These are phyloP conservation scores for Irpex rosettiformis DNA, from an alignment of 1,284 basidiomycete genomes.

Conservation along the genomic window DNA sequence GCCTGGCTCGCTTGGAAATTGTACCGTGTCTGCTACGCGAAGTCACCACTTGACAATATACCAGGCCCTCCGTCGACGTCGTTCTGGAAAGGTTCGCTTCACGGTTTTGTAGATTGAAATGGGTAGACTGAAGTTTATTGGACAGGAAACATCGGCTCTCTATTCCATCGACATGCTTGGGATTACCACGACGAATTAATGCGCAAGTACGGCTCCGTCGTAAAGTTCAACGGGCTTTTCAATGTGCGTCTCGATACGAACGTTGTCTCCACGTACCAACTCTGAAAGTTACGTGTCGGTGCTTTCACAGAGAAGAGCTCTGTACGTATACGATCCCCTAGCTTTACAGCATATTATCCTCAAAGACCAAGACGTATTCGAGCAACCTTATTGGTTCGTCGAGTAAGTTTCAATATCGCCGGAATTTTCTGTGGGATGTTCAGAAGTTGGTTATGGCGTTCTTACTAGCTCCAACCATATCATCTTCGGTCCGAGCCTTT, in stretches of 20 bases:
- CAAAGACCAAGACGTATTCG: constrained; percentile 7
- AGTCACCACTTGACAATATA: constrained; percentile 2
- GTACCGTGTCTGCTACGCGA: not conserved
- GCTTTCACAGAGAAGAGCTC: not conserved
- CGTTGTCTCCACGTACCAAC: not conserved
- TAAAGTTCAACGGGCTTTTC: constrained; percentile 1
- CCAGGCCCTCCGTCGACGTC: constrained; percentile 5
- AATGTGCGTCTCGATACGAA: not conserved
- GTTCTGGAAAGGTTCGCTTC: constrained; percentile 2
- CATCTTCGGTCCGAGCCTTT: constrained; percentile 10
- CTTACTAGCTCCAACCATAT: constrained; percentile 4
- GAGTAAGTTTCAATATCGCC: not conserved
- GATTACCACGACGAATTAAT: constrained; percentile 4
- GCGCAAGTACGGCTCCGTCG: constrained; percentile 2
- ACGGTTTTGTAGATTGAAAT: not conserved
- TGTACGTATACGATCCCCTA: constrained; percentile 8
- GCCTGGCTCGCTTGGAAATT: not conserved
- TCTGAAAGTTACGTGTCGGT: not conserved
- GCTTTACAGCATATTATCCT: constrained; percentile 7
- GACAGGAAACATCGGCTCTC: not conserved
- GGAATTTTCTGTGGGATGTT: too few relatives aligned
- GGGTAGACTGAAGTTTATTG: not conserved
- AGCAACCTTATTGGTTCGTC: not conserved
- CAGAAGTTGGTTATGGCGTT: too few relatives aligned
- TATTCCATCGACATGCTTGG: constrained; percentile 4